These are phyloP conservation scores for Vicia villosa DNA, from an alignment of 306 rosid genomes.

Conservation along the genomic window DNA sequence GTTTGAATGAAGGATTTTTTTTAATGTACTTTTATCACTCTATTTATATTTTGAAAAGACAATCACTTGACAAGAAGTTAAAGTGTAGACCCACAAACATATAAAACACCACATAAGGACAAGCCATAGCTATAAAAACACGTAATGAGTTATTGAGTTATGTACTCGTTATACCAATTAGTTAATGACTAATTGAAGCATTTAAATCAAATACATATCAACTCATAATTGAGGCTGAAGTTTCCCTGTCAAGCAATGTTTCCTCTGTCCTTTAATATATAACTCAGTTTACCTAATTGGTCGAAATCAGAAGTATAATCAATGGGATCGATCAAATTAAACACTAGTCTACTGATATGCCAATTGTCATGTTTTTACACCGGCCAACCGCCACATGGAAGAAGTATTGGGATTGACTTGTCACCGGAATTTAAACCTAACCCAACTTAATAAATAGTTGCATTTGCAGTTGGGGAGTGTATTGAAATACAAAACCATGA, in stretches of 20 bases:
- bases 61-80: background rate
- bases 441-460: background rate
- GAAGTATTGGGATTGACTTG: background rate
- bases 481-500: background rate
- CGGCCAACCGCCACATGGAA: background rate
- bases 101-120: background rate
- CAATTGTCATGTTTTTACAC: slow-evolving; percentile 13
- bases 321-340: background rate
- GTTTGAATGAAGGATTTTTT: background rate
- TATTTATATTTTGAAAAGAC: background rate
- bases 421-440: slow-evolving; percentile 16
- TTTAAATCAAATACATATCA: background rate
- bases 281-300: background rate
- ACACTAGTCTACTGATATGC: slow-evolving; percentile 16
- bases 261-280: background rate
- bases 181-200: background rate
- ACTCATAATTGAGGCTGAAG: background rate
- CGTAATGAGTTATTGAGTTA: background rate
- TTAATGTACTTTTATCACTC: background rate
- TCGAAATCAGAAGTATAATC: background rate
- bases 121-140: background rate
- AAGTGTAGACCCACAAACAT: background rate
- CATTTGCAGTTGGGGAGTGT: slow-evolving; percentile 21
- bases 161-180: background rate
- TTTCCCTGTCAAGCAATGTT: background rate